Percentiles rank a stretch among this genome's conserved stretches.
phyloP scores from a whole-genome alignment of 1,139 yeast genomes.

The Arxiozyma heterogenica region DNA sequence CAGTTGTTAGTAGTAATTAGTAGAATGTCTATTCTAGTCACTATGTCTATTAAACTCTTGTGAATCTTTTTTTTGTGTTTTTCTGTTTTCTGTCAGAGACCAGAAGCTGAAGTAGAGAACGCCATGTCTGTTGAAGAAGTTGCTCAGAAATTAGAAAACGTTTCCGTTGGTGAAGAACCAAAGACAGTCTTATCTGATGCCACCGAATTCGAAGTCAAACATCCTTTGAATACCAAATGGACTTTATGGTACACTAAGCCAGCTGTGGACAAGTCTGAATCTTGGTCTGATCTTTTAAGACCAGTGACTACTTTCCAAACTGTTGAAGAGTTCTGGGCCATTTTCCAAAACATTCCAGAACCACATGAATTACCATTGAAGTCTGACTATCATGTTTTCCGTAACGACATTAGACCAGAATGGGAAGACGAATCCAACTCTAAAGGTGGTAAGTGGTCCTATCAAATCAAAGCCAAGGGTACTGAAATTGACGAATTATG shows the following conservation, averaged over 20 bases:
- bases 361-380: conserved; percentile 85
- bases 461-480: conserved; percentile 58
- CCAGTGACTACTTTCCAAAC: conserved; percentile 87
- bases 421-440: conserved; percentile 93
- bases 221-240: conserved; percentile 90
- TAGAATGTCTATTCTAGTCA: background rate
- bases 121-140: conserved; percentile 32
- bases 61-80: too few relatives aligned
- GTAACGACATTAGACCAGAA: conserved; percentile 92
- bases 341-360: conserved; percentile 85
- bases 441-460: conserved; percentile 93
- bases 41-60: too few relatives aligned
- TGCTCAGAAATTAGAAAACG: conserved; percentile 27
- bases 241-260: conserved; percentile 98
- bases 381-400: conserved; percentile 93
- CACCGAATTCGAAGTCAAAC: conserved; percentile 40
- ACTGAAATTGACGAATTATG: conserved; percentile 78
- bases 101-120: background rate
- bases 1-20: background rate
- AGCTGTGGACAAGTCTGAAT: conserved; percentile 64
- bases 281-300: conserved; percentile 89
- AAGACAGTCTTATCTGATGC: conserved; percentile 26
- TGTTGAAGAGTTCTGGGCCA: conserved; percentile 99
- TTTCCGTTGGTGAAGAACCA: conserved; percentile 20
- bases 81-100: background rate